phyloP scores from a whole-genome alignment of 2,329 filamentous ascomycete species.

The Fusarium pseudoanthophilum region DNA sequence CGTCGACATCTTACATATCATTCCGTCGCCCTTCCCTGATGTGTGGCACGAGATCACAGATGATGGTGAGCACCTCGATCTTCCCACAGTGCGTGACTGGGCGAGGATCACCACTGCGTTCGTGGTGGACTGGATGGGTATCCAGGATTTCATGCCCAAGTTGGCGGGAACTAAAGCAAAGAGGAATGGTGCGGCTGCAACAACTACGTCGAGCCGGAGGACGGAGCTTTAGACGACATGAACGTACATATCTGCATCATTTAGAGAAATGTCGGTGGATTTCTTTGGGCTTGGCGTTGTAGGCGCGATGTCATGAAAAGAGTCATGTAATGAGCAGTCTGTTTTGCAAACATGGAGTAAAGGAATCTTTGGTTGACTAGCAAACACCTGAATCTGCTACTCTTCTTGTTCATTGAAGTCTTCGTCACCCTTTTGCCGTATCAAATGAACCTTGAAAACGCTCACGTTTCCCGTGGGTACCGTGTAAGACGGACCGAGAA shows the following conservation, averaged over 20 bases:
- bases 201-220: conserved; percentile 43
- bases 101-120: conserved; percentile 85
- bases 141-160: conserved; percentile 58
- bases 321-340: conserved; percentile 21
- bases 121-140: conserved; percentile 90
- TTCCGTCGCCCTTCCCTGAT: conserved; percentile 81
- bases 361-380: not conserved
- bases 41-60: conserved; percentile 92
- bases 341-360: conserved; percentile 16
- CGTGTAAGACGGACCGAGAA: conserved; percentile 30
- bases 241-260: conserved; percentile 12
- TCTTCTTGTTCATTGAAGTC: not conserved
- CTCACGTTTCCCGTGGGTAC: conserved; percentile 14
- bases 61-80: conserved; percentile 85
- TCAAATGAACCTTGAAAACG: conserved; percentile 9
- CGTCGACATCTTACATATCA: conserved; percentile 89
- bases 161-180: conserved; percentile 37
- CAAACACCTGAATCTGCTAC: not conserved
- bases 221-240: conserved; percentile 48
- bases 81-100: conserved; percentile 87
- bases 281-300: conserved; percentile 38
- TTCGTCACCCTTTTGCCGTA: not conserved
- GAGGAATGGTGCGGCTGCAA: conserved; percentile 41
- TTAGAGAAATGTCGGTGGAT: conserved; percentile 34
- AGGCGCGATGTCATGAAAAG: conserved; percentile 27